Percentiles rank a stretch among this genome's conserved stretches.
Evolutionary conservation across 352 stramenopile genomes (phyloP).

Genomic region (Phytophthora chlamydospora): DNA sequence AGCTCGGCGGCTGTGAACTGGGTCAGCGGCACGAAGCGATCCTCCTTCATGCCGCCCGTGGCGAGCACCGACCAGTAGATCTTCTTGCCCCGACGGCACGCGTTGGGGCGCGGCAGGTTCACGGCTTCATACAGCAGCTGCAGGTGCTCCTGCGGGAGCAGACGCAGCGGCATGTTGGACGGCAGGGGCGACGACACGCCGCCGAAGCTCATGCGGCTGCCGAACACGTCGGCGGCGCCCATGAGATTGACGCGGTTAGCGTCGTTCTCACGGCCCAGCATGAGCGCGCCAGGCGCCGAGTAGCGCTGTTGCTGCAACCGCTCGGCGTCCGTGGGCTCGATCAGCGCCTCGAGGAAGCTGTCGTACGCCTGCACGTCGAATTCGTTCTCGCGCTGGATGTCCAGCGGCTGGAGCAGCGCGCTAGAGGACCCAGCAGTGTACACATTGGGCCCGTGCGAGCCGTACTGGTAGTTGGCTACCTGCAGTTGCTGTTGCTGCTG

Average conservation of each 20-base stretch:
- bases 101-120: constrained; percentile 73
- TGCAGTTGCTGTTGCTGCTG: constrained; percentile 35
- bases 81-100: constrained; percentile 74
- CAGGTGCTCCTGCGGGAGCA: constrained; percentile 54
- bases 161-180: constrained; percentile 47
- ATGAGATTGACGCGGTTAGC: constrained; percentile 21
- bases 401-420: constrained; percentile 53
- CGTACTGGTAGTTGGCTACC: constrained; percentile 40
- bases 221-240: constrained; percentile 18
- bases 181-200: constrained; percentile 23
- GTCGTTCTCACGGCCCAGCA: constrained; percentile 27
- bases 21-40: constrained; percentile 56
- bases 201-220: constrained; percentile 38
- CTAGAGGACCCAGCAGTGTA: constrained; percentile 47
- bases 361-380: constrained; percentile 56
- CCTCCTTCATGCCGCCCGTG: constrained; percentile 72
- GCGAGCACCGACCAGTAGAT: constrained; percentile 78
- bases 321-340: constrained; percentile 45
- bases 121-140: constrained; percentile 76
- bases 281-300: constrained; percentile 13
- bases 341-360: constrained; percentile 64
- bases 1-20: constrained; percentile 74
- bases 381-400: constrained; percentile 62
- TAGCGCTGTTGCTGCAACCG: constrained; percentile 37
- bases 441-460: constrained; percentile 28